Evolutionary conservation across 331 rosid genomes (phyloP), one percentile per base, ranked within the genome.

Genomic region (Pyrus hybrid): DNA sequence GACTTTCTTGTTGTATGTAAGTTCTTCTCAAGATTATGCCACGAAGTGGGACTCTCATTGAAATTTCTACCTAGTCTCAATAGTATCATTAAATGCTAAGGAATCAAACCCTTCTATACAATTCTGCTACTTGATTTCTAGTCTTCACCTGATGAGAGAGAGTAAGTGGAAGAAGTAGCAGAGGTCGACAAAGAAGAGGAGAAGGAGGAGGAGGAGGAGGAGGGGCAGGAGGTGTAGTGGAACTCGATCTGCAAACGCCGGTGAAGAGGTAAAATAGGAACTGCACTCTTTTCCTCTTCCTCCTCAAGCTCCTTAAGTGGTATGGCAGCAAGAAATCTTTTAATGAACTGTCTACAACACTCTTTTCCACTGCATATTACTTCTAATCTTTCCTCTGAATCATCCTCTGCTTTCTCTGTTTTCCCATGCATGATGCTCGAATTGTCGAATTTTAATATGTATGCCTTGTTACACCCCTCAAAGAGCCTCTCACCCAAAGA

Each of bases 321-420:
- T 71, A 86, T 68, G 3, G 95, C 95, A 3, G 92, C 96, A 3
- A 90, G 87, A 79, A 92, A 92, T 25, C 91, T 86, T 63, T 83
- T 88, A 26, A 94, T 78, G 77, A 86, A 94, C 86, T 90, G 93
- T 80, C 83, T 84, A 57, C 97, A 91, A 25, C 99, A 88, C 83
- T 94, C 93, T 83, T 88, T 92, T 22, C 97, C 99, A 0, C 76
- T 62, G 74, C 88, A 82, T 67, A 83, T 70, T n/a, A 79, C 58
- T 67, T 80, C 66, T 33, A 7, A 47, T 28, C 8, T 63, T 69
- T 68, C 65, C 51, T 78, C 61, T 1, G 58, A 25, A 8, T 20
- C 20, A 0, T 1, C 73, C 70, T 72, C 80, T 11, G 29, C 68
- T 45, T 57, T 68, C 37, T 71, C 75, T 2, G 13, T 66, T 63